Conservation (phyloP, 208 protist species). For the Sergeia podlipaevii region DNA sequence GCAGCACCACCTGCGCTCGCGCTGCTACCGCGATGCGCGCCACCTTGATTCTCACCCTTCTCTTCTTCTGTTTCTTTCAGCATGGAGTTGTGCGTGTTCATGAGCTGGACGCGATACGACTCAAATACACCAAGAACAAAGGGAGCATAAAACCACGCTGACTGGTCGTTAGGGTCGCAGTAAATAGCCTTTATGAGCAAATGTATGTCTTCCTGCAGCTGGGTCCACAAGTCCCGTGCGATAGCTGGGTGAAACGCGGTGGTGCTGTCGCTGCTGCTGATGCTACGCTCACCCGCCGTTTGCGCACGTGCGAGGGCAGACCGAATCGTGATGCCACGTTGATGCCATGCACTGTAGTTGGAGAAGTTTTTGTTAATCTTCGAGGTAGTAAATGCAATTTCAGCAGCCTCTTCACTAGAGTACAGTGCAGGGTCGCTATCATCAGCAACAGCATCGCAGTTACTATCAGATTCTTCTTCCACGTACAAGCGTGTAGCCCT, state of each 20-base stretch:
- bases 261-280: not conserved
- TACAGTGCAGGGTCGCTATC: conserved; percentile 16
- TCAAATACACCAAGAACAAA: conserved; percentile 36
- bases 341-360: conserved; percentile 98
- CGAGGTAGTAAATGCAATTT: conserved; percentile 76
- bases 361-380: conserved; percentile 95
- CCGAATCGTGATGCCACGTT: conserved; percentile 66
- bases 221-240: conserved; percentile 7
- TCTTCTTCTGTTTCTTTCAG: too few species aligned
- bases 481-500: conserved; percentile 10
- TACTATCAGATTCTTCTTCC: not conserved
- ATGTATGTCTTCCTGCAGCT: conserved; percentile 48
- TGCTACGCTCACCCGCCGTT: not conserved
- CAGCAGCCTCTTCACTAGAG: conserved; percentile 31
- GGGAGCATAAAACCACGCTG: conserved; percentile 81
- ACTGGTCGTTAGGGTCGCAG: conserved; percentile 86
- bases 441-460: not conserved
- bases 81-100: not conserved
- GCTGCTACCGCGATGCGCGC: not conserved
- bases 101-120: not conserved
- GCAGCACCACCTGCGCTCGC: not conserved
- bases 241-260: not conserved
- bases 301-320: conserved; percentile 24
- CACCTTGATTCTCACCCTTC: too few species aligned
- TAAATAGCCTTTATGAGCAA: conserved; percentile 75